phyloP scores from a whole-genome alignment of 352 stramenopile species.

The Globisporangium paroecandrum region DNA sequence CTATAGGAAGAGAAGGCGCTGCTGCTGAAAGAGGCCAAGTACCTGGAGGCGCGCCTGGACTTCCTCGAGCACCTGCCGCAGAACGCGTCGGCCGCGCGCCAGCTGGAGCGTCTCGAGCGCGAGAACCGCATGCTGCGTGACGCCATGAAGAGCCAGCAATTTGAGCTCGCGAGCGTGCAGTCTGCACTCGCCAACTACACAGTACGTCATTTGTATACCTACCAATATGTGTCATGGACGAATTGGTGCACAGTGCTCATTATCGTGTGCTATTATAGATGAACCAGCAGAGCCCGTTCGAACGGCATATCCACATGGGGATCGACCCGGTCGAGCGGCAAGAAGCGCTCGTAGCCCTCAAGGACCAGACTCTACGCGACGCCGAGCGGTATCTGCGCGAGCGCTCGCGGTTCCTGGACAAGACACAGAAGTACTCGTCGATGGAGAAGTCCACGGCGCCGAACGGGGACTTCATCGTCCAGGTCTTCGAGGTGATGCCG shows the following conservation, averaged over 20 bases:
- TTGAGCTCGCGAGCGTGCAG: conserved; percentile 17
- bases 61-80: conserved; percentile 14
- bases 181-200: conserved; percentile 21
- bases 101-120: conserved; percentile 7
- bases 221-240: background rate
- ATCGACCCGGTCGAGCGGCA: background rate
- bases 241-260: background rate
- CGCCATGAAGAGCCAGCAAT: conserved; percentile 14
- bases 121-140: conserved; percentile 15
- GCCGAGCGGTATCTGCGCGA: conserved; percentile 6
- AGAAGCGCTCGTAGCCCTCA: conserved; percentile 2
- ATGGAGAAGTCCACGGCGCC: conserved; percentile 25
- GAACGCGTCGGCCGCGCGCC: conserved; percentile 7
- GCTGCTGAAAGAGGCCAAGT: conserved; percentile 15
- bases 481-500: conserved; percentile 23
- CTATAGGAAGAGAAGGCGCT: conserved; percentile 19
- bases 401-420: conserved; percentile 21
- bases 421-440: conserved; percentile 27
- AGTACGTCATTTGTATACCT: conserved; percentile 1
- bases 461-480: conserved; percentile 24
- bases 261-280: background rate
- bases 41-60: conserved; percentile 15
- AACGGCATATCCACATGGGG: conserved; percentile 6
- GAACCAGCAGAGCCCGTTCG: background rate
- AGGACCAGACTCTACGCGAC: conserved; percentile 1